Base-by-base conservation (phyloP, 192 early-diverging fungal species). In the Gamsiella multidivaricata region DNA sequence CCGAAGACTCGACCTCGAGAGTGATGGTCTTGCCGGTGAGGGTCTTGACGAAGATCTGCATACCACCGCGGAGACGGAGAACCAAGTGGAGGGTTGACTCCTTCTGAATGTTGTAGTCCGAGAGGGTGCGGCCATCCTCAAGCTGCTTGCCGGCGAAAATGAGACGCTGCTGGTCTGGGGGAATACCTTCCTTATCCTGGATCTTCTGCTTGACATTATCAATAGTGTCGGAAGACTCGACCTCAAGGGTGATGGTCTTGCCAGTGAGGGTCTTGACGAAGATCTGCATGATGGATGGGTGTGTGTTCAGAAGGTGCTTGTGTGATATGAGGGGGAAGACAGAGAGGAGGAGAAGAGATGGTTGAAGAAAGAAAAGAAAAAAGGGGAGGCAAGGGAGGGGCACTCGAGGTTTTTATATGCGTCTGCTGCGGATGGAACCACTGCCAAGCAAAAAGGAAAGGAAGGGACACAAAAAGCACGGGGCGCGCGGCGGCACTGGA, bases 1-100 rank as follows among this genome's bases (percentile, higher is more conserved):
- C 90, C 22, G 85, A 87, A 33, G 88, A 91, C 80, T 93, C 91
- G 20, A 93, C 91, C 80, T 94, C 96, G 37, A 98, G 85, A 65
- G 96, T 98, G 84, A 98, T 96, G 79, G 96, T 98, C 89, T 96
- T 98, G 69, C 96, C 96, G 32, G 96, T 98, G 18, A 98, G 84
- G 34, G 94, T 93, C 88, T 95, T 92, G 55, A 92, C 69, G 34
- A 91, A 90, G 52, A 91, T 90, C 53, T 92, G 89, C 91, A 91
- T 92, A 34, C 91, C 92, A 86, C 92, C 92, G 71, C 92, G 91
- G 59, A 93, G 86, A 82, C 92, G 91, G n/a, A 92, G 84, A 11
- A 93, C 92, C 51, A 92, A 71, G 61, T 93, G 91, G 11, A 91
- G 85, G 11, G 91, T 93, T 23, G 92, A 93, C 83, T 93, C 91